These are phyloP conservation scores for Ceratocystis cubensis DNA, from an alignment of 2,329 filamentous ascomycete species.

Conservation along the genomic window DNA sequence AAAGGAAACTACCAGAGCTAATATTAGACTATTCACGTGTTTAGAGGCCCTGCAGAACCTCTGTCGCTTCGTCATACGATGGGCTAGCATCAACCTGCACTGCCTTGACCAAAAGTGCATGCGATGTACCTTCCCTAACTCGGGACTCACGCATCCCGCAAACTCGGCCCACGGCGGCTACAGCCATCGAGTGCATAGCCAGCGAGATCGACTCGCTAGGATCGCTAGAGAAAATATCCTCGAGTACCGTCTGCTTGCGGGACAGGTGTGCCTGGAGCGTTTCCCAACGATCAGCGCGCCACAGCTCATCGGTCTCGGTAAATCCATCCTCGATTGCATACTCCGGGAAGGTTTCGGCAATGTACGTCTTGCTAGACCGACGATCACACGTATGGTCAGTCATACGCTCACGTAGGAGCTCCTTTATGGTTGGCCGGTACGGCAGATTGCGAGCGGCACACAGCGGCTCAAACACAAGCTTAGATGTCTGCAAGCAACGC, in stretches of 20 bases:
- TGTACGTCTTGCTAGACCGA: conserved; percentile 36
- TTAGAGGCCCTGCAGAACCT: not conserved
- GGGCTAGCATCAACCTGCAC: conserved; percentile 19
- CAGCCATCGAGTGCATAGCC: conserved; percentile 39
- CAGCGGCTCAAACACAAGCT: conserved; percentile 38
- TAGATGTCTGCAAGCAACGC: conserved; percentile 46
- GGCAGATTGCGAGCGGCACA: conserved; percentile 28
- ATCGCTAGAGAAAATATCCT: conserved; percentile 35
- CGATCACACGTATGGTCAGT: conserved; percentile 51
- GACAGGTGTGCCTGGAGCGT: conserved; percentile 36
- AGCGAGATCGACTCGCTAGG: conserved; percentile 34
- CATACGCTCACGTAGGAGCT: conserved; percentile 46
- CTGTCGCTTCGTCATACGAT: conserved; percentile 12
- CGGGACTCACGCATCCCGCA: conserved; percentile 34
- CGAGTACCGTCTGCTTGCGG: conserved; percentile 33
- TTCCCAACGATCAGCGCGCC: conserved; percentile 37
- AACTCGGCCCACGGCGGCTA: conserved; percentile 32
- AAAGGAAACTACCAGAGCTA: too few relatives aligned
- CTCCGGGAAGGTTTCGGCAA: conserved; percentile 37
- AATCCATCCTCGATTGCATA: conserved; percentile 44
- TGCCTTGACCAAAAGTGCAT: conserved; percentile 44
- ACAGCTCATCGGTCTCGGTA: conserved; percentile 42
- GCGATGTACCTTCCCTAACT: conserved; percentile 39
- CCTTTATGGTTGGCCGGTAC: conserved; percentile 44
- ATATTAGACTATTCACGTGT: too few relatives aligned